phyloP scores from a whole-genome alignment of 331 rosid species.

The Malus hybrid region DNA sequence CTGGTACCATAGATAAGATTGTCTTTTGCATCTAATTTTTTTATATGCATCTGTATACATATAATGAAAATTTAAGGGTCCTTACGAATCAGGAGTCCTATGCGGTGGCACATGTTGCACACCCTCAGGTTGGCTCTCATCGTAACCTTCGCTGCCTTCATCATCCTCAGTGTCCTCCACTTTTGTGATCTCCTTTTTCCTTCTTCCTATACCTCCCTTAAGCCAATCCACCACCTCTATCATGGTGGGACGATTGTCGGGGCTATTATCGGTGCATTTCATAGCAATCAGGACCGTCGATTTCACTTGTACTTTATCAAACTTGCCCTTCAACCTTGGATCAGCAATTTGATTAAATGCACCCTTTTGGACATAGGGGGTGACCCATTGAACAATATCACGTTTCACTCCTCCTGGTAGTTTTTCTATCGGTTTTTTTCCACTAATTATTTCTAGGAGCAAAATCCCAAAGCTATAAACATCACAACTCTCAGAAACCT shows the following conservation, averaged over 20 bases:
- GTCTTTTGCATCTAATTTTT: no score
- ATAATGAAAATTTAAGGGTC: no score
- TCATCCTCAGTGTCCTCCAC: constrained; percentile 9
- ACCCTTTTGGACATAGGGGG: constrained; percentile 54
- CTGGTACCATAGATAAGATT: no score
- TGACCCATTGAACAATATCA: constrained; percentile 84
- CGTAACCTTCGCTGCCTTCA: constrained; percentile 12
- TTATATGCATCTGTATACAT: no score
- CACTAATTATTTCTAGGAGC: constrained; percentile 64
- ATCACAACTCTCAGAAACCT: constrained; percentile 77
- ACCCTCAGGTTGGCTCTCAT: background rate
- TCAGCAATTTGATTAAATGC: constrained; percentile 50
- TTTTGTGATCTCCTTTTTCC: constrained; percentile 17
- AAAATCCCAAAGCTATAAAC: constrained; percentile 88
- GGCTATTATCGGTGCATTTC: constrained; percentile 48
- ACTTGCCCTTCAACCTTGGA: constrained; percentile 53
- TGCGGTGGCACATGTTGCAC: no score
- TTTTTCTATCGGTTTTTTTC: constrained; percentile 72
- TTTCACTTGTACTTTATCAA: constrained; percentile 42
- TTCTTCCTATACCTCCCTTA: constrained; percentile 14
- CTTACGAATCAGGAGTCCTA: no score
- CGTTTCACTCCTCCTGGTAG: constrained; percentile 71
- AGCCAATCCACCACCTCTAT: constrained; percentile 59
- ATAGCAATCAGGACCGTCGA: constrained; percentile 41
- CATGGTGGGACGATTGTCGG: constrained; percentile 65